phyloP scores from a whole-genome alignment of 768 basidiomycete species.

The Cystobasidium tubakii region DNA sequence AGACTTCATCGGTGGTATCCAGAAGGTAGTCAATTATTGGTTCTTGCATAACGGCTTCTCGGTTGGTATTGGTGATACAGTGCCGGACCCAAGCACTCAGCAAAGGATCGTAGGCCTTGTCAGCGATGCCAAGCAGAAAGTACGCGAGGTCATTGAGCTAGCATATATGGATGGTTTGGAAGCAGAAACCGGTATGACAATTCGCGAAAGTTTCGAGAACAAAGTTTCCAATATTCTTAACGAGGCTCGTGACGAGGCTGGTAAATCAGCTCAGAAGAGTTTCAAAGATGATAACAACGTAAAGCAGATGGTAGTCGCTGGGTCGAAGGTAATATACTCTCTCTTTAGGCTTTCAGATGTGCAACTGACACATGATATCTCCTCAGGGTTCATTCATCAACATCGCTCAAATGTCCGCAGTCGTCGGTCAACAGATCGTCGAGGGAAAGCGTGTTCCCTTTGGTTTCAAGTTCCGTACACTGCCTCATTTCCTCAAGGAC shows the following conservation, averaged over 20 bases:
- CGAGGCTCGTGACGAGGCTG: constrained; percentile 86
- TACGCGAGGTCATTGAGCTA: constrained; percentile 70
- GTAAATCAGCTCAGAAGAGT: constrained; percentile 92
- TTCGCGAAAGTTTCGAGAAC: constrained; percentile 96
- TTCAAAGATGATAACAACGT: constrained; percentile 99
- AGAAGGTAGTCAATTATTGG: constrained; percentile 97
- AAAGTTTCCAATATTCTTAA: constrained; percentile 85
- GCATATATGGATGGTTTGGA: constrained; percentile 82
- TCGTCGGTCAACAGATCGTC: constrained; percentile 96
- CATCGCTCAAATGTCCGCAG: constrained; percentile 99
- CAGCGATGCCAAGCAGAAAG: constrained; percentile 68
- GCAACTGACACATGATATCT: constrained; percentile 50
- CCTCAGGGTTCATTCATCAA: constrained; percentile 69
- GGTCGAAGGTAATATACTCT: constrained; percentile 61
- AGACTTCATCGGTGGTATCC: constrained; percentile 83
- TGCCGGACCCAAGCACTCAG: constrained; percentile 87
- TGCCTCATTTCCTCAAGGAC: constrained; percentile 97
- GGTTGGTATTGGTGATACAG: constrained; percentile 97
- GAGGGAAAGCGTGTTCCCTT: constrained; percentile 98
- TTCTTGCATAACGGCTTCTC: constrained; percentile 98
- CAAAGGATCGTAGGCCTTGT: constrained; percentile 75
- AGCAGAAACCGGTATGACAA: constrained; percentile 93
- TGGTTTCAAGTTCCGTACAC: constrained; percentile 90
- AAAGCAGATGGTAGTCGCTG: constrained; percentile 99
- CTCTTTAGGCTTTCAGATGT: constrained; percentile 51